These are phyloP conservation scores for Aspergillus sp. DNA, from an alignment of 2,329 filamentous ascomycete species.

Conservation along the genomic window DNA sequence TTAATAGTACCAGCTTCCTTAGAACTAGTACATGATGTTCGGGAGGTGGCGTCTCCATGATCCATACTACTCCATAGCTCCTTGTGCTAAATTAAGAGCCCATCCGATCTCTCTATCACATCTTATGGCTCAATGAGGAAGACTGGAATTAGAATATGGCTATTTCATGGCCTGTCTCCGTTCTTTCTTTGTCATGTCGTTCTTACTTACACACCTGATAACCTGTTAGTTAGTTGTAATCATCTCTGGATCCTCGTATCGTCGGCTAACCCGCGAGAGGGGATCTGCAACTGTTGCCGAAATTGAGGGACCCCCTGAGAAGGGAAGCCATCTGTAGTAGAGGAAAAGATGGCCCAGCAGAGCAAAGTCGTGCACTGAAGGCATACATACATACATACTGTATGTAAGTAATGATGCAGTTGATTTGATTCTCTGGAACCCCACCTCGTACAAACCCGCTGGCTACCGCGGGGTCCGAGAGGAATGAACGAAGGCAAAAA, in stretches of 20 bases:
- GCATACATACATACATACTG: no score
- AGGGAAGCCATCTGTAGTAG: neutral
- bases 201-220: no score
- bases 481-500: neutral
- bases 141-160: neutral
- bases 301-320: neutral
- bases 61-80: neutral
- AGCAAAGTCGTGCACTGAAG: no score
- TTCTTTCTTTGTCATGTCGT: neutral
- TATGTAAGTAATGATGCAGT: no score
- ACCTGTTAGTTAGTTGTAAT: neutral
- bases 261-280: neutral
- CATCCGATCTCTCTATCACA: neutral
- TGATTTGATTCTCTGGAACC: no score
- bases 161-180: neutral
- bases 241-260: neutral
- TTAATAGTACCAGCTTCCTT: neutral
- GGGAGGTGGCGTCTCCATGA: conserved; percentile 3
- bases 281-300: conserved; percentile 3
- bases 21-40: conserved; percentile 3
- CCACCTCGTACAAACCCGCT: neutral
- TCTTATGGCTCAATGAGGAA: neutral
- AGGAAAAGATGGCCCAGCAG: neutral
- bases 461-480: neutral
- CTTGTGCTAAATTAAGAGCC: conserved; percentile 2